Percentiles rank a stretch among this genome's conserved stretches.
These are phyloP conservation scores for Morella rubra DNA, from an alignment of 306 rosid genomes.

Conservation along the genomic window DNA sequence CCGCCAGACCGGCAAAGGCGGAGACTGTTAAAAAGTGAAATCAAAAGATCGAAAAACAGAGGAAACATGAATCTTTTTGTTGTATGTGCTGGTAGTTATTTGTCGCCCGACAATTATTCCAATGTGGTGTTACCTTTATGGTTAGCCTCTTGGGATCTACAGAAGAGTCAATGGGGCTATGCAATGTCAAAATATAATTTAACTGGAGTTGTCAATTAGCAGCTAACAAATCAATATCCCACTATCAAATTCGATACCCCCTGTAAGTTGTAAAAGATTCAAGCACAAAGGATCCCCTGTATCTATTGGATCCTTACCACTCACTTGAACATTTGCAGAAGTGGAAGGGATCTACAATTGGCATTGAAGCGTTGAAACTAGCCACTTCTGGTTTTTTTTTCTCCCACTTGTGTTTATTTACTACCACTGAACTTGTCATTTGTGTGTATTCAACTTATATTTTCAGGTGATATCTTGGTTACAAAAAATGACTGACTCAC, in stretches of 20 bases:
- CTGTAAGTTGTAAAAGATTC: background rate
- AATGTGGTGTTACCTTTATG: background rate
- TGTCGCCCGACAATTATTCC: slow-evolving; percentile 5
- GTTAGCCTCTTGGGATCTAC: background rate
- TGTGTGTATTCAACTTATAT: too few species aligned
- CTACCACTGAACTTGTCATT: background rate
- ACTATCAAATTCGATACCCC: background rate
- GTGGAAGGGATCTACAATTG: background rate
- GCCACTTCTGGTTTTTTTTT: background rate
- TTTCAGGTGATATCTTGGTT: background rate
- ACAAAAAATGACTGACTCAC: background rate
- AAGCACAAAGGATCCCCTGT: too few species aligned
- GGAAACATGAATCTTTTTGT: background rate
- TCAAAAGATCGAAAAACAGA: background rate
- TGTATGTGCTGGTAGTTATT: slow-evolving; percentile 21
- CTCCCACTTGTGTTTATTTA: background rate
- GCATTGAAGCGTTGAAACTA: background rate
- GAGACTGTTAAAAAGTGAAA: slow-evolving; percentile 1
- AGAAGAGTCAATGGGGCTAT: background rate
- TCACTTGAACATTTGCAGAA: too few species aligned
- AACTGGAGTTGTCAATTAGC: background rate
- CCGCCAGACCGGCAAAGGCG: background rate
- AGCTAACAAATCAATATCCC: background rate
- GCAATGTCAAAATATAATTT: background rate
- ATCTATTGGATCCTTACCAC: too few species aligned